These are phyloP conservation scores for Gloeophyllum trabeum DNA, from an alignment of 768 basidiomycete species.

Conservation along the genomic window DNA sequence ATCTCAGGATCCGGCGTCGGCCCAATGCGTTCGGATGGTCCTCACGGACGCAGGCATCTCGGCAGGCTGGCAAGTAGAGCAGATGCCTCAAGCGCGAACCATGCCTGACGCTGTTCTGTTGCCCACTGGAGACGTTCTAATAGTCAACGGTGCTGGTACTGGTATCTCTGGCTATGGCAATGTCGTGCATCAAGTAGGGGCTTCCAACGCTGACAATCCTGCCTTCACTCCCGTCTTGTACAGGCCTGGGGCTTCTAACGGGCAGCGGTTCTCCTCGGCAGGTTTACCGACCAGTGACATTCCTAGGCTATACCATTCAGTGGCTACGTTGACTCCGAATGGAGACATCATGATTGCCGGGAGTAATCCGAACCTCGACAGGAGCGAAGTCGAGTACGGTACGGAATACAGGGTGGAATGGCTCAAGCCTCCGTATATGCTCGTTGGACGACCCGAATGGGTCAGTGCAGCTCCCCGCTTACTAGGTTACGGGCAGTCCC, in stretches of 20 bases:
- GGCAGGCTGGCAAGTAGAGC: conserved; percentile 63
- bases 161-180: conserved; percentile 78
- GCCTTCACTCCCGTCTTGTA: conserved; percentile 63
- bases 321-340: conserved; percentile 64
- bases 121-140: conserved; percentile 62
- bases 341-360: conserved; percentile 73
- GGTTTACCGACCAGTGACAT: conserved; percentile 58
- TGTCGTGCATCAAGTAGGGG: conserved; percentile 54
- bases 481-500: conserved; percentile 34
- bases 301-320: conserved; percentile 75
- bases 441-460: conserved; percentile 43
- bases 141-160: conserved; percentile 65
- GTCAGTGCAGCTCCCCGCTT: conserved; percentile 15
- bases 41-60: conserved; percentile 55
- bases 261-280: conserved; percentile 43
- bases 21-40: conserved; percentile 61
- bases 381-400: conserved; percentile 59
- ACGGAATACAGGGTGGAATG: conserved; percentile 88
- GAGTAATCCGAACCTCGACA: conserved; percentile 75
- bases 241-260: conserved; percentile 37
- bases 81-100: conserved; percentile 60
- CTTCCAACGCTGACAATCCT: conserved; percentile 71
- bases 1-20: conserved; percentile 61
- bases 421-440: conserved; percentile 77
- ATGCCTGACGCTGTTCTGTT: conserved; percentile 80